These are phyloP conservation scores for Nakazawaea wickerhamii DNA, from an alignment of 805 yeast genomes.

Conservation along the genomic window DNA sequence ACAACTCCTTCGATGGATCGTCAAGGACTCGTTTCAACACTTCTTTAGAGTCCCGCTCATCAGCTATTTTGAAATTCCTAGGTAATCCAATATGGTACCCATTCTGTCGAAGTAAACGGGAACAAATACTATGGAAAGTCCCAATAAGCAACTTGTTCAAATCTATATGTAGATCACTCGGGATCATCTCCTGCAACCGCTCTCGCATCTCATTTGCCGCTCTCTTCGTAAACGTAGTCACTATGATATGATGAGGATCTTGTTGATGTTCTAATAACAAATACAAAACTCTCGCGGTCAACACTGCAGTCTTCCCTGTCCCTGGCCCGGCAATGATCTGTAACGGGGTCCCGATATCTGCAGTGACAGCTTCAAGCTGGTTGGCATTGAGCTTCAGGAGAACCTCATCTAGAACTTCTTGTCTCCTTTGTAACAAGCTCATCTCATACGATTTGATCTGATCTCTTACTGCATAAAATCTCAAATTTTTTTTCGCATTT, in stretches of 20 bases:
- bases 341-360: constrained; percentile 32
- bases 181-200: constrained; percentile 40
- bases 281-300: constrained; percentile 74
- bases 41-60: constrained; percentile 53
- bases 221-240: constrained; percentile 89
- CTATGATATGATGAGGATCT: constrained; percentile 60
- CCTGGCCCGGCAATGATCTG: constrained; percentile 61
- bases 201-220: constrained; percentile 85
- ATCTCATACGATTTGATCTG: not conserved
- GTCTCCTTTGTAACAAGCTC: not conserved
- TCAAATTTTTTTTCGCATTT: too few relatives aligned
- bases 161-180: constrained; percentile 21
- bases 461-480: too few relatives aligned
- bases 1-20: constrained; percentile 18
- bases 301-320: constrained; percentile 76
- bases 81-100: constrained; percentile 45
- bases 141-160: constrained; percentile 59
- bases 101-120: constrained; percentile 47
- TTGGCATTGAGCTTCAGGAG: constrained; percentile 28
- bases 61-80: constrained; percentile 48
- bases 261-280: constrained; percentile 47
- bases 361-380: constrained; percentile 40
- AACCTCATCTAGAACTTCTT: not conserved
- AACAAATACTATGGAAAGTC: constrained; percentile 85
- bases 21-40: constrained; percentile 38